Base-by-base conservation (phyloP, 1,139 yeast species). In the Diutina mesorugosa region DNA sequence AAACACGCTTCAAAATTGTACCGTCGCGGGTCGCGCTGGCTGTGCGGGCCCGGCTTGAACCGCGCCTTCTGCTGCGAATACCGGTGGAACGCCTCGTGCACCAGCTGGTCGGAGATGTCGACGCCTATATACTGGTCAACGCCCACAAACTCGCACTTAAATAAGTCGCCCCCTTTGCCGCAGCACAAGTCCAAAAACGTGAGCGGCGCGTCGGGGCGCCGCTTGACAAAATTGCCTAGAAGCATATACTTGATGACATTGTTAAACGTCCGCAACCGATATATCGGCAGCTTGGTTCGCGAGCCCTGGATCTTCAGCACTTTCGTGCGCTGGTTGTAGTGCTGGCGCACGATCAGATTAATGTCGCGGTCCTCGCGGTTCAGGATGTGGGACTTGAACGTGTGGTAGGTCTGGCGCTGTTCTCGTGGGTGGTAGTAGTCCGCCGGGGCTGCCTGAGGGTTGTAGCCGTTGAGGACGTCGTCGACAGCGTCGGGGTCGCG, bases 101-200 rank as follows among this genome's bases (percentile, higher is more conserved):
- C 83, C 7, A 96, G 88, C 1, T 87, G 85, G 67, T 91, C 95
- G 26, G 97, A 91, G 56, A 95, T 85, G 69, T 93, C 99, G 47
- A 93, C 78, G 0, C 99, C 99, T 56, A 91, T 83, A 62, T 87
- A 87, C 58, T 90, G 93, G 38, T 81, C 79, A 3, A 89, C 80
- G 12, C 80, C 75, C 2, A 89, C 86, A 63, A 83, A 83, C 57
- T 84, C 88, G 84, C 96, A 91, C 69, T 93, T 93, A 64, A 87
- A 82, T 64, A 95, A 72, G 71, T 93, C 99, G 21, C 99, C 99
- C 54, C 99, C 99, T 69, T 93, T 95, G 16, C 99, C 99, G 70
- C 99, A 93, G 28, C 97, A 97, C 57, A 93, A 70, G 66, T 93
- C 99, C 47, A 93, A 72, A 1, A 87, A 63, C 12, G 72, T 68